These are phyloP conservation scores for Populus trichocarpa DNA, from an alignment of 441 rosid genomes.

Conservation along the genomic window DNA sequence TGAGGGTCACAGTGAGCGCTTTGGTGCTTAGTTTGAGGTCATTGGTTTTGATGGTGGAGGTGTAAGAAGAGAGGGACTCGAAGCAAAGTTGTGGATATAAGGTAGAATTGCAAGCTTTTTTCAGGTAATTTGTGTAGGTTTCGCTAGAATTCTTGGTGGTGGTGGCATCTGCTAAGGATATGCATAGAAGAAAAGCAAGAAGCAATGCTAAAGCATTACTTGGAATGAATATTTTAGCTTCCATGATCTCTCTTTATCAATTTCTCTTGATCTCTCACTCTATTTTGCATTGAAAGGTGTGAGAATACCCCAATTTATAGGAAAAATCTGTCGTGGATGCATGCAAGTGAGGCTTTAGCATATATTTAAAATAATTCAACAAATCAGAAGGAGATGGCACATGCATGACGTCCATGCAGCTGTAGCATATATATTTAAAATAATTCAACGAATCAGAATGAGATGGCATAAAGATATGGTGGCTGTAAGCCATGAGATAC, in stretches of 20 bases:
- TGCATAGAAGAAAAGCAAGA: conserved; percentile 26
- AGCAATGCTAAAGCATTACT: conserved; percentile 1
- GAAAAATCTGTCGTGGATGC: not conserved
- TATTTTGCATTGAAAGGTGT: not conserved
- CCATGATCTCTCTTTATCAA: not conserved
- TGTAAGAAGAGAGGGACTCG: conserved; percentile 41
- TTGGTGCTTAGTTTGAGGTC: conserved; percentile 47
- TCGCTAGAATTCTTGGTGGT: conserved; percentile 14
- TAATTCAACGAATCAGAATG: not conserved
- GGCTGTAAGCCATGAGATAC: not conserved
- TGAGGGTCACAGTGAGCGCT: conserved; percentile 37
- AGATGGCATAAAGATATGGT: not conserved
- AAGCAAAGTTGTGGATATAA: conserved; percentile 43
- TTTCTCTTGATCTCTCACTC: not conserved
- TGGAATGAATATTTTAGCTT: not conserved
- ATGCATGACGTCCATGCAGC: too few relatives aligned
- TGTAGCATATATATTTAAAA: too few relatives aligned
- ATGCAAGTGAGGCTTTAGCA: not conserved
- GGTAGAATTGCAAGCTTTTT: conserved; percentile 50
- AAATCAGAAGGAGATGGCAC: not conserved
- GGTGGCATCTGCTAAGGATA: conserved; percentile 22
- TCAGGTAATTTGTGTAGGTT: conserved; percentile 43
- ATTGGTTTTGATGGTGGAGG: conserved; percentile 43
- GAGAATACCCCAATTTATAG: conserved; percentile 2
- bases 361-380: not conserved